Evolutionary conservation across 805 yeast genomes (phyloP).

Genomic region (Dipodascopsis uninucleata): DNA sequence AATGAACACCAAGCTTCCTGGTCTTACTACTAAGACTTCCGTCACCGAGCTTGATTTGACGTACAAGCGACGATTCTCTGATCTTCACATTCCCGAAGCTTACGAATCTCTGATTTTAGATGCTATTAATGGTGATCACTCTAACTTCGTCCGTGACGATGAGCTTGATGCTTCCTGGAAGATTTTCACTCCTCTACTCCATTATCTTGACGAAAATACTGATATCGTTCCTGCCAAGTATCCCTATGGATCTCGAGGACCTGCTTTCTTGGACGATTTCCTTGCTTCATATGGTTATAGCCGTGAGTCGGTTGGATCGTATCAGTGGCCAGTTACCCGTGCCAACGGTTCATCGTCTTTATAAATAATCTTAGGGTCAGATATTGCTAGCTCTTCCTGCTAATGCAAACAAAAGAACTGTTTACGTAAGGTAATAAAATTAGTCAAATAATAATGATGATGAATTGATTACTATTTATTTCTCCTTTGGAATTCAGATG

Average conservation of each 20-base stretch:
- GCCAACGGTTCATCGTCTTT: conserved; percentile 15
- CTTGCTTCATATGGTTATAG: conserved; percentile 68
- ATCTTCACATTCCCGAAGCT: conserved; percentile 96
- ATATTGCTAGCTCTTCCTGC: no score
- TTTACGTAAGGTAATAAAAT: no score
- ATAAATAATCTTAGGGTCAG: no score
- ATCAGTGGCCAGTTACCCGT: conserved; percentile 72
- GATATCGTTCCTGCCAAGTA: conserved; percentile 66
- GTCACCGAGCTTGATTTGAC: conserved; percentile 88
- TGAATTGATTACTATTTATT: no score
- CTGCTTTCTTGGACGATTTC: conserved; percentile 58
- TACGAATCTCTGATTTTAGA: conserved; percentile 94
- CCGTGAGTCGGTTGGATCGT: conserved; percentile 58
- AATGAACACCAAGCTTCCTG: conserved; percentile 91
- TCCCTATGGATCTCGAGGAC: conserved; percentile 91
- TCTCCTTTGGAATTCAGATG: no score
- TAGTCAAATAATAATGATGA: no score
- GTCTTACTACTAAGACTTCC: conserved; percentile 75
- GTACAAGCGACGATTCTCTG: conserved; percentile 73
- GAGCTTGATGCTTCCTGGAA: conserved; percentile 93
- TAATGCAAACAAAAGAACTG: no score
- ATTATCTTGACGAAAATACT: conserved; percentile 67
- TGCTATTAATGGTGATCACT: conserved; percentile 85
- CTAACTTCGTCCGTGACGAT: conserved; percentile 96
- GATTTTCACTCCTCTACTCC: conserved; percentile 84